Base-by-base conservation (phyloP, 768 basidiomycete species). In the Mrakia blollopis region DNA sequence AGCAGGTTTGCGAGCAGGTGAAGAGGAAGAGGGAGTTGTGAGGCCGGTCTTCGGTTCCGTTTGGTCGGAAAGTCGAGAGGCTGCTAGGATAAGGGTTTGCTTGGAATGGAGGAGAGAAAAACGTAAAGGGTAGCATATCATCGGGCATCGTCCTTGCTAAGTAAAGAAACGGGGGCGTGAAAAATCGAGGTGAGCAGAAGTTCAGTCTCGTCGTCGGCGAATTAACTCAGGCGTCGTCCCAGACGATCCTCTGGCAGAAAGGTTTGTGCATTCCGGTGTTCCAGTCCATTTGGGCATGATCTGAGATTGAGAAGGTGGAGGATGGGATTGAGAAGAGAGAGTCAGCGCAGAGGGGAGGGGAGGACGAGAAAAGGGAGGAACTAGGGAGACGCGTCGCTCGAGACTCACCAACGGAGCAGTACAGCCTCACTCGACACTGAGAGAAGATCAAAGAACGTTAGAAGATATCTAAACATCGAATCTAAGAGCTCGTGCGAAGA, bases 201-300 rank as follows among this genome's bases (percentile, higher is more conserved):
- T 4, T 2, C 16, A 21, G 18, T 50, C 47, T 50, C 16, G 18
- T 50, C 47, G 47, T 50, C 47, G 16, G 16, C 10, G 1, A 21
- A 14, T 50, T 18, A 50, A 50, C 16, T 44, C 44, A 44, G 14
- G 44, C 44, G 57, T 60, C n/a, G n/a, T 30, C 11, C 60, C 60
- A 61, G 18, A 61, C 32, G 60, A 61, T 61, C 60, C 30, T 61
- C 60, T 61, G 60, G 21, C 60, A 61, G 60, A 61, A 32, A n/a
- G 9, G 9, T n/a, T 61, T 61, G 60, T 61, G 60, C 10, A 10
- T 30, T 11, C 60, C 60, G n/a, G 28, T n/a, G 9, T 61, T 16
- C 60, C 60, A 61, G 60, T 61, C 60, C 1, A n/a, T 1, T 61
- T 32, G 28, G 60, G 32, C 32, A n/a, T 32, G n/a, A 16, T 61